Evolutionary conservation across 768 basidiomycete species (phyloP), one percentile per base, ranked within the genome.

Genomic region (Hebeloma cylindrosporum): DNA sequence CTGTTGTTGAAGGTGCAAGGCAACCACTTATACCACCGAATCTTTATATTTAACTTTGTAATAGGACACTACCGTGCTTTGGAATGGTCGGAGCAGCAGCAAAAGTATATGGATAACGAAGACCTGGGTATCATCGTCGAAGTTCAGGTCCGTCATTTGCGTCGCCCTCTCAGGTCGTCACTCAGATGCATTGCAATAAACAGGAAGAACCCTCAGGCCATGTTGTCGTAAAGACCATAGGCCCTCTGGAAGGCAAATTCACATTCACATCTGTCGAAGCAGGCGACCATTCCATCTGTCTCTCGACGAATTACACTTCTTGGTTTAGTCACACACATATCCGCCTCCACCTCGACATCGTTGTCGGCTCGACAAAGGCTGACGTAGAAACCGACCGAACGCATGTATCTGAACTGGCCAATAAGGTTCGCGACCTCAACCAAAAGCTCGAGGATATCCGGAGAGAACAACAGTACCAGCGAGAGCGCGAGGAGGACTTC

Each of bases 241-340:
- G 96, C 2, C 88, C 93, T 4, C 72, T 83, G 17, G 88, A 95
- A 38, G 89, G 96, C 21, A 82, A 82, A 46, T 98, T 98, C 71
- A 98, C 96, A 0, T 99, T 99, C 61, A 97, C 96, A 20, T 96
- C 95, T 4, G 93, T 96, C 62, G 92, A 94, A 48, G 78, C 94
- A 21, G 94, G 94, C 36, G 96, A 98, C 72, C 96, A 99, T 70
- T 84, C 89, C 41, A 96, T 99, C 60, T 99, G 96, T 63, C 79
- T 98, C 38, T 90, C 90, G 5, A 88, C 91, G 14, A 95, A 95
- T 65, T 87, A 92, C 67, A 85, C 91, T 2, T 81, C 88, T 11
- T 95, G 90, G 92, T 88, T 89, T 66, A 76, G 79, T 45, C 78
- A 72, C 58, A 82, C 90, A 2, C 94, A 97, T 64, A 89, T 99